phyloP scores from a whole-genome alignment of 2,329 filamentous ascomycete species.

The Fusarium tricinctum region DNA sequence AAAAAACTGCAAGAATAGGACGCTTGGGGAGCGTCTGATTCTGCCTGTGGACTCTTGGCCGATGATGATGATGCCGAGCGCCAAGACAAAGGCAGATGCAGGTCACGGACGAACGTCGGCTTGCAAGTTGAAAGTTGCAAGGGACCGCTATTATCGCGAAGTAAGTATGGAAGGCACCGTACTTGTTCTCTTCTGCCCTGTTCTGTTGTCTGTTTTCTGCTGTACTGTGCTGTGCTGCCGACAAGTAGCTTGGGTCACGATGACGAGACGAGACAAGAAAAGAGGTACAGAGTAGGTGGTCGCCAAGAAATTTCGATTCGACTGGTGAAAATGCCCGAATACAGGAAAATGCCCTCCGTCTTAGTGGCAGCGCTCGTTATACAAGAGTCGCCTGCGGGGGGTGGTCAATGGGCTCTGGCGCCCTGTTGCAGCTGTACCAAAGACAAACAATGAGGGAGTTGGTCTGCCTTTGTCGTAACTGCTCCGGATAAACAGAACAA shows the following conservation, averaged over 20 bases:
- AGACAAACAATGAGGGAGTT: slow-evolving; percentile 27
- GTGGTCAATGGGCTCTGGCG: slow-evolving; percentile 44
- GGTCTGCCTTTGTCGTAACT: slow-evolving; percentile 36
- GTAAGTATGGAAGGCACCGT: slow-evolving; percentile 3
- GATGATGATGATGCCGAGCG: slow-evolving; percentile 39
- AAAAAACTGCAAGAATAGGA: neutral
- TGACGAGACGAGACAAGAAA: neutral
- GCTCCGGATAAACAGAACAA: slow-evolving; percentile 35
- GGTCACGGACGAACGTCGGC: slow-evolving; percentile 43
- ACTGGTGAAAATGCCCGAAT: too few species aligned
- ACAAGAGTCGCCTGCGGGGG: slow-evolving; percentile 42
- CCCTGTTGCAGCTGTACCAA: slow-evolving; percentile 39
- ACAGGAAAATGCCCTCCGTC: slow-evolving; percentile 6
- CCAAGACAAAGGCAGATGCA: slow-evolving; percentile 40
- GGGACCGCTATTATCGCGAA: slow-evolving; percentile 3
- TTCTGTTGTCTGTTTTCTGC: neutral
- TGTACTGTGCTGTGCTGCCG: slow-evolving; percentile 1
- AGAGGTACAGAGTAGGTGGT: too few species aligned
- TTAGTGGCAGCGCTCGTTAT: slow-evolving; percentile 41
- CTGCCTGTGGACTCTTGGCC: slow-evolving; percentile 29
- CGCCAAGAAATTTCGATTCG: too few species aligned
- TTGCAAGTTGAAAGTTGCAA: slow-evolving; percentile 26
- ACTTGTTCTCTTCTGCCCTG: neutral
- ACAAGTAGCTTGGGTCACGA: slow-evolving; percentile 17
- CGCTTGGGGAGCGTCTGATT: slow-evolving; percentile 6